Evolutionary conservation across 352 stramenopile species (phyloP).

Genomic region (Nothophytophthora sp.): DNA sequence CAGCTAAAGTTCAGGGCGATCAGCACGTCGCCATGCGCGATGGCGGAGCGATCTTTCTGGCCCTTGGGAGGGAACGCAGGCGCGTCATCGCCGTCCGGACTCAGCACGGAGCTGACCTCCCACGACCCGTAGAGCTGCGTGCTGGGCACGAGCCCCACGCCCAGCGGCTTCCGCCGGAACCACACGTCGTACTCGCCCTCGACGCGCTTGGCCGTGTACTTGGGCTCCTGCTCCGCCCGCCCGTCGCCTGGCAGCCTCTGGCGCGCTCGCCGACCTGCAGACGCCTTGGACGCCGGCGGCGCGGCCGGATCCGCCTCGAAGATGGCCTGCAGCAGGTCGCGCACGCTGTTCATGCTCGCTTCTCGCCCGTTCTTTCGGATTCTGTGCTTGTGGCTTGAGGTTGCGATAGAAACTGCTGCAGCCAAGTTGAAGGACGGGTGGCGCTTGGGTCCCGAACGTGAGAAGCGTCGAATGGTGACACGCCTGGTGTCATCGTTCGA

Average conservation of each 20-base stretch:
- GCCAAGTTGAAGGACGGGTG: conserved; percentile 10
- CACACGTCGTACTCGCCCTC: conserved; percentile 75
- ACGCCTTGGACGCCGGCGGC: conserved; percentile 6
- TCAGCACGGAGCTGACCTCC: conserved; percentile 64
- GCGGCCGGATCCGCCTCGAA: conserved; percentile 30
- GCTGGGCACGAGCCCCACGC: conserved; percentile 75
- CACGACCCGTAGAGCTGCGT: conserved; percentile 81
- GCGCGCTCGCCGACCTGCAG: too few relatives aligned
- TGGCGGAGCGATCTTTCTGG: conserved; percentile 10
- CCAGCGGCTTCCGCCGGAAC: conserved; percentile 65
- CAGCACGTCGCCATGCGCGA: conserved; percentile 58
- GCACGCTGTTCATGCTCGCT: conserved; percentile 24
- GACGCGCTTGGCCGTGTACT: conserved; percentile 46
- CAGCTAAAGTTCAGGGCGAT: conserved; percentile 67
- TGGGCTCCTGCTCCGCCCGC: conserved; percentile 16
- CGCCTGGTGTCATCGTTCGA: too few relatives aligned
- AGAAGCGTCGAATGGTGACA: too few relatives aligned
- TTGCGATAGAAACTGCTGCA: conserved; percentile 12
- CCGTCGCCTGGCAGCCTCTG: conserved; percentile 1
- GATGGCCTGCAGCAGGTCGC: conserved; percentile 36
- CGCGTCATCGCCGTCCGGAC: conserved; percentile 6
- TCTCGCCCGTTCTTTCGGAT: neutral
- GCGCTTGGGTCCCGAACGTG: too few relatives aligned
- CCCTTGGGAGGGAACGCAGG: conserved; percentile 4
- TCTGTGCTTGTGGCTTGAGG: conserved; percentile 7